phyloP scores from a whole-genome alignment of 106 monocot species.

The Hemerocallis citrina region DNA sequence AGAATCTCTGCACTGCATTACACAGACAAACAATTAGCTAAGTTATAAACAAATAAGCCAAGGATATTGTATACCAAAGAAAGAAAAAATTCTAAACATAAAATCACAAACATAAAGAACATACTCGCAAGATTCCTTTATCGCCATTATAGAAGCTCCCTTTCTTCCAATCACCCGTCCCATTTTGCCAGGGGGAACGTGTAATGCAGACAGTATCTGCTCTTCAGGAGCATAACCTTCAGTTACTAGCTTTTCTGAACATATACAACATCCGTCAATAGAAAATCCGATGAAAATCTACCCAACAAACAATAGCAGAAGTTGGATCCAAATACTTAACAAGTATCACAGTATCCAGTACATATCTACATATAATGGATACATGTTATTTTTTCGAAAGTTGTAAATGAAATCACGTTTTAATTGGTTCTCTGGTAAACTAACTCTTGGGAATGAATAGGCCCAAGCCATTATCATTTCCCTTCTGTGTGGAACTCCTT shows the following conservation, averaged over 20 bases:
- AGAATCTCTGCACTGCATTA: slow-evolving; percentile 73
- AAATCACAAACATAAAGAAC: slow-evolving; percentile 1
- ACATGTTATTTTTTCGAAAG: not conserved
- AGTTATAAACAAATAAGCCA: not conserved
- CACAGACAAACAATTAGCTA: slow-evolving; percentile 1
- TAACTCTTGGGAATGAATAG: not conserved
- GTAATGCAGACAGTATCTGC: slow-evolving; percentile 82
- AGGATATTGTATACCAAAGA: not conserved
- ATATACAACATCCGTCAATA: slow-evolving; percentile 1
- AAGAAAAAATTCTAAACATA: not conserved
- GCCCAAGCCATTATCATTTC: not conserved
- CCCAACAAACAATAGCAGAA: not conserved
- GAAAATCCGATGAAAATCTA: not conserved
- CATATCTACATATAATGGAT: not conserved
- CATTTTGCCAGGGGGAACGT: slow-evolving; percentile 94
- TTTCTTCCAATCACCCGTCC: slow-evolving; percentile 83
- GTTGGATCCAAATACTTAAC: not conserved
- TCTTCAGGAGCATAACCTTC: slow-evolving; percentile 43
- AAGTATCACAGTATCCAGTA: not conserved
- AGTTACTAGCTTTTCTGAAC: slow-evolving; percentile 44
- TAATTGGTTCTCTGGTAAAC: not conserved
- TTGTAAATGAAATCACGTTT: not conserved
- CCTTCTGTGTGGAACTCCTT: not conserved
- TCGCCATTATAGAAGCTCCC: slow-evolving; percentile 57
- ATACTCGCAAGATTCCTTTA: slow-evolving; percentile 89